A percentile compares a stretch with the other conserved stretches of the same genome.
These are phyloP conservation scores for Phytophthora foliorum DNA, from an alignment of 352 stramenopile genomes.

Conservation along the genomic window DNA sequence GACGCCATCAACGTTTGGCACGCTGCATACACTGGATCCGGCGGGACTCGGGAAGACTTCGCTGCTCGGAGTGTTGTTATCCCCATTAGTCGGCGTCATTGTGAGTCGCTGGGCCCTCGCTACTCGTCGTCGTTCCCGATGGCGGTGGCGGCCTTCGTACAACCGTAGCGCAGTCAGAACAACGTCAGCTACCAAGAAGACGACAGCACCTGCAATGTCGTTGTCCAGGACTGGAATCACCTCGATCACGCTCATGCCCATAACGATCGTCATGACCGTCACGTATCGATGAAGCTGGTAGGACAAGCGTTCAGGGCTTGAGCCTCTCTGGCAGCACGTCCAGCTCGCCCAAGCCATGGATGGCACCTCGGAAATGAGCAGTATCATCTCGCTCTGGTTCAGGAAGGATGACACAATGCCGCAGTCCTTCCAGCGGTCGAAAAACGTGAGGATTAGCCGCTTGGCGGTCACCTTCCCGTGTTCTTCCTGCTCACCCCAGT, in stretches of 20 bases:
- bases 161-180: constrained; percentile 31
- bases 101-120: constrained; percentile 19
- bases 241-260: constrained; percentile 39
- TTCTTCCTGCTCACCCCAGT: constrained; percentile 21
- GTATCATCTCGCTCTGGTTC: constrained; percentile 40
- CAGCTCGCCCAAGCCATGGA: constrained; percentile 44
- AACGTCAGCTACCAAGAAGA: constrained; percentile 42
- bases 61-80: constrained; percentile 3
- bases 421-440: constrained; percentile 48
- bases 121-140: constrained; percentile 18
- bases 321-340: constrained; percentile 34
- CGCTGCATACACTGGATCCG: not conserved
- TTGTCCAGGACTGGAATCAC: constrained; percentile 27
- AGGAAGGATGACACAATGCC: constrained; percentile 44
- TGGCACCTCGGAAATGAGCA: constrained; percentile 33
- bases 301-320: constrained; percentile 29
- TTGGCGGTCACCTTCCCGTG: constrained; percentile 26
- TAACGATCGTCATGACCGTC: constrained; percentile 45
- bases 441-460: constrained; percentile 40
- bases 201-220: constrained; percentile 38
- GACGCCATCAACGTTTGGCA: not conserved
- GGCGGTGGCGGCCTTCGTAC: constrained; percentile 26
- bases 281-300: constrained; percentile 45
- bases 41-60: constrained; percentile 6
- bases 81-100: constrained; percentile 22